Evolutionary conservation across 352 stramenopile genomes (phyloP), one percentile per base, ranked within the genome.

Genomic region (Vaucheria bursata): DNA sequence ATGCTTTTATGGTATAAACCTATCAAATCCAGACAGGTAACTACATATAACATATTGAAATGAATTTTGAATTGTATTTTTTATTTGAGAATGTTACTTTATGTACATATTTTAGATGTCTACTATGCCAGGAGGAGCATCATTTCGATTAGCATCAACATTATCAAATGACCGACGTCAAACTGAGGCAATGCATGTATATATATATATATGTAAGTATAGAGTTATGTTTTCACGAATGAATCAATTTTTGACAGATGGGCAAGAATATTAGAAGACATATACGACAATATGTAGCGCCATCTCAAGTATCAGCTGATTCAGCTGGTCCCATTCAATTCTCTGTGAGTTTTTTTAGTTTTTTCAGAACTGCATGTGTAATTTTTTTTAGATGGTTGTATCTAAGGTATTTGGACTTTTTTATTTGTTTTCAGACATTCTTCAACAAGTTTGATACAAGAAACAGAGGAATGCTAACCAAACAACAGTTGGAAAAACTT

Each of bases 401-500:
- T n/a, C n/a, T n/a, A n/a, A n/a, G n/a, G n/a, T n/a, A n/a, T n/a
- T n/a, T n/a, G n/a, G n/a, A n/a, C n/a, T n/a, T n/a, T n/a, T n/a
- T n/a, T n/a, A n/a, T 75, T 71, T 71, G 71, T 18, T 71, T 72
- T 37, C 18, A 82, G 77, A 64, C 71, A 3, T 79, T 82, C 35
- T 82, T 82, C 53, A 79, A 82, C 71, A 82, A 82, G 52, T 73
- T 79, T 45, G 77, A 82, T 38, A 31, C 49, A 33, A 79, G 76
- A 40, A 37, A 59, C 0, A 71, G 35, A 18, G 77, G 77, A 2
- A 64, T 71, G 35, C 77, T 82, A 38, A 82, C 33, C 36, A 75
- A 73, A 31, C 45, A 36, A 5, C 77, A 82, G 71, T 66, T 82
- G 25, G 59, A 73, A 34, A 35, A 50, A 18, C 77, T 82, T 2